Conservation (phyloP, 2,329 filamentous ascomycete species). For the Zasmidium angulare region DNA sequence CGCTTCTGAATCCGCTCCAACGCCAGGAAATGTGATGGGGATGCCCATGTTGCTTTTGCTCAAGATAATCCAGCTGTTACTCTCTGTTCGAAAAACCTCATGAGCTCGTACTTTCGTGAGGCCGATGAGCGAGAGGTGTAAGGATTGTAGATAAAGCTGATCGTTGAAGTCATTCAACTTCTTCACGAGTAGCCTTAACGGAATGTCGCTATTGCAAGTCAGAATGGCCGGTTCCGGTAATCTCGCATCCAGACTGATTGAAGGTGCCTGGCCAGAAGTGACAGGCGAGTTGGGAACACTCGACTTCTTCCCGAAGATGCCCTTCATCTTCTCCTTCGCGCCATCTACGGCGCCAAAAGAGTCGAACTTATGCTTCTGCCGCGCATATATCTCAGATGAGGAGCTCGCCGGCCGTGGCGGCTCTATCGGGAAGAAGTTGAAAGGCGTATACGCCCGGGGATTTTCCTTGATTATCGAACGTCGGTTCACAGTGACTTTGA, state of each 20-base stretch:
- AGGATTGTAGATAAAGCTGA: conserved; percentile 69
- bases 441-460: conserved; percentile 62
- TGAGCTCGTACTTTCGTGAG: conserved; percentile 78
- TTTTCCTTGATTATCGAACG: conserved; percentile 90
- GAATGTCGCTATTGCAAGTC: conserved; percentile 84
- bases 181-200: conserved; percentile 75
- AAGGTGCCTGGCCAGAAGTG: conserved; percentile 43
- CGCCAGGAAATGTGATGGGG: conserved; percentile 59
- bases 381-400: conserved; percentile 79
- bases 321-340: conserved; percentile 53
- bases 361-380: conserved; percentile 65
- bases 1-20: conserved; percentile 55
- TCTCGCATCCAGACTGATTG: conserved; percentile 76
- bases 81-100: conserved; percentile 69
- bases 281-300: conserved; percentile 28
- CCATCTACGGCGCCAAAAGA: conserved; percentile 20
- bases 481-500: conserved; percentile 93
- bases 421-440: conserved; percentile 92
- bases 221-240: conserved; percentile 84
- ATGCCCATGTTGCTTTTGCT: conserved; percentile 71
- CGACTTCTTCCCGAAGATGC: conserved; percentile 55
- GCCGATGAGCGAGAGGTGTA: conserved; percentile 80
- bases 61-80: conserved; percentile 72
- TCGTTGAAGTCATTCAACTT: conserved; percentile 70
- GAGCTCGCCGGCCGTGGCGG: conserved; percentile 69